phyloP scores from a whole-genome alignment of 1,139 yeast genomes.

The Sugiyamaella xylanicola region DNA sequence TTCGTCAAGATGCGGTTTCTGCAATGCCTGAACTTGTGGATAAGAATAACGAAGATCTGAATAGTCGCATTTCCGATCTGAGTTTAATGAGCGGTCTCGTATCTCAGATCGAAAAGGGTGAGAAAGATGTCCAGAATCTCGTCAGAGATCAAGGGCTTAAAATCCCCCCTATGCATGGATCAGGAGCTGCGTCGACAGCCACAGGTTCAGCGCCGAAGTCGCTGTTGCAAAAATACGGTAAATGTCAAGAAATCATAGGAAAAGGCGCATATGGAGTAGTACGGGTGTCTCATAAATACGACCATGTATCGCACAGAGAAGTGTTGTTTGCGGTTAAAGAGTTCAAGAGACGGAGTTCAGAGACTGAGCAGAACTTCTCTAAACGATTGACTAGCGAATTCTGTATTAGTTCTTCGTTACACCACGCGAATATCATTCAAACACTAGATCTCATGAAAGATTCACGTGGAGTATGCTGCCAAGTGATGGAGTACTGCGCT shows the following conservation, averaged over 20 bases:
- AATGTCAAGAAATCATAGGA: constrained; percentile 78
- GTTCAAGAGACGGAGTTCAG: constrained; percentile 59
- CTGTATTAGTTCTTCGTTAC: constrained; percentile 78
- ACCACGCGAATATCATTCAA: constrained; percentile 77
- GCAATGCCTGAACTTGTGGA: constrained; percentile 74
- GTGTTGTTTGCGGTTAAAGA: constrained; percentile 80
- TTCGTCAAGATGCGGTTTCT: constrained; percentile 76
- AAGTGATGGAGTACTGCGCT: constrained; percentile 94
- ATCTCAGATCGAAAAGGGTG: constrained; percentile 55
- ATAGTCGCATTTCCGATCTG: constrained; percentile 47
- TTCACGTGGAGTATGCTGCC: constrained; percentile 90
- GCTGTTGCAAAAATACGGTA: constrained; percentile 71
- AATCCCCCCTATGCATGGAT: constrained; percentile 32
- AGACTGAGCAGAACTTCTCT: constrained; percentile 60
- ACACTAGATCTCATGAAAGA: constrained; percentile 87
- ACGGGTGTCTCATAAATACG: constrained; percentile 63
- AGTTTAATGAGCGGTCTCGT: constrained; percentile 81
- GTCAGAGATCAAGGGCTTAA: constrained; percentile 23
- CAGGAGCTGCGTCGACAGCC: constrained; percentile 36
- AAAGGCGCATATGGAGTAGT: constrained; percentile 87
- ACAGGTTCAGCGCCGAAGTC: constrained; percentile 35
- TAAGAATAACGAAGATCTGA: constrained; percentile 24
- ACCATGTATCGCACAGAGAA: constrained; percentile 48
- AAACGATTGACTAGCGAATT: constrained; percentile 81
- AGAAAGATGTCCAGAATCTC: constrained; percentile 29